These are phyloP conservation scores for Talaromyces trachyspermus DNA, from an alignment of 495 filamentous ascomycete species.

Conservation along the genomic window DNA sequence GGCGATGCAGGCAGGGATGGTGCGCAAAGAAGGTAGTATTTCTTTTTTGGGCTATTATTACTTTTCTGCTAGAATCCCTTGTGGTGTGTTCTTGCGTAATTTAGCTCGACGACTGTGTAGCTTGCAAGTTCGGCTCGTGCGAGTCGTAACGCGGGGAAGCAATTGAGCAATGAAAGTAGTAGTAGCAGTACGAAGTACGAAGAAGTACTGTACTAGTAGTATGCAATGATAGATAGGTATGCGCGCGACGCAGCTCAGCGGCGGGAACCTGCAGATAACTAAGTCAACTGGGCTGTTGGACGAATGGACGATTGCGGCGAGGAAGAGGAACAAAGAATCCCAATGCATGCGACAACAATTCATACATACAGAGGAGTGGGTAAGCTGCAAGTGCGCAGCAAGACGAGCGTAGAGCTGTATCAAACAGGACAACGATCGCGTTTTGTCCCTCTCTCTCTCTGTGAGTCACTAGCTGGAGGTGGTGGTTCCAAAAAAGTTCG, in stretches of 20 bases:
- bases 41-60: not conserved
- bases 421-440: not conserved
- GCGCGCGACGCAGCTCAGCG: conserved; percentile 1
- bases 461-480: not conserved
- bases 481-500: not conserved
- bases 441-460: no score
- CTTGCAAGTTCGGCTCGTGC: conserved; percentile 3
- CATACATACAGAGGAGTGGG: not conserved
- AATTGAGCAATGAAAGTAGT: not conserved
- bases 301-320: not conserved
- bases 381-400: not conserved
- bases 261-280: conserved; percentile 6
- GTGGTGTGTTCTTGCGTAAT: conserved; percentile 4
- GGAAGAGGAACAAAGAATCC: not conserved
- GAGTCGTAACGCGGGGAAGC: conserved; percentile 2
- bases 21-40: conserved; percentile 9
- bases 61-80: not conserved
- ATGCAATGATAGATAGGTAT: not conserved
- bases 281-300: conserved; percentile 5
- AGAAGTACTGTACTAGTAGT: not conserved
- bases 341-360: not conserved
- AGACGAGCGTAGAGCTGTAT: not conserved
- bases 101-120: conserved; percentile 4
- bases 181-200: not conserved
- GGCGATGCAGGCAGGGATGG: conserved; percentile 1